phyloP scores from a whole-genome alignment of 768 basidiomycete species.

The Suillus cothurnatus region DNA sequence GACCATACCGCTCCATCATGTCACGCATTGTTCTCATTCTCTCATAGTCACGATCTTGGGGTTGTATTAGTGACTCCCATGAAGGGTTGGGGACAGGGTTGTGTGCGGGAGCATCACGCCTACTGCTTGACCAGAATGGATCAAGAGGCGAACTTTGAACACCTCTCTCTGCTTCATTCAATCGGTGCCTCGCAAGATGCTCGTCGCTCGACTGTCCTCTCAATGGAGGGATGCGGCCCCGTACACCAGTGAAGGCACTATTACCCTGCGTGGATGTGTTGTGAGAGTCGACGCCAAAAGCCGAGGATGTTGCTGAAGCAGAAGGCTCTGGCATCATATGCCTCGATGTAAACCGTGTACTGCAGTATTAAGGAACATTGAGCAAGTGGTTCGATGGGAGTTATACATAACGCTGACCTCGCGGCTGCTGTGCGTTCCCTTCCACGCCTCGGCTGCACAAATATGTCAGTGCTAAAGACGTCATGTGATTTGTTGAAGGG shows the following conservation, averaged over 20 bases:
- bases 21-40: slow-evolving; percentile 4
- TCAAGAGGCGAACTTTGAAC: slow-evolving; percentile 3
- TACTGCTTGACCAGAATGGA: background rate
- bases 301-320: background rate
- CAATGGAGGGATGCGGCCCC: background rate
- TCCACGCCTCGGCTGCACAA: slow-evolving; percentile 7
- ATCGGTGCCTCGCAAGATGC: background rate
- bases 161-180: slow-evolving; percentile 1
- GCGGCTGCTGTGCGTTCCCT: slow-evolving; percentile 6
- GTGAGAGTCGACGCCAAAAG: slow-evolving; percentile 4
- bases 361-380: background rate
- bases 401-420: slow-evolving; percentile 1
- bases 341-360: slow-evolving; percentile 1
- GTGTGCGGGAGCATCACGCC: background rate
- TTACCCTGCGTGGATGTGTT: background rate
- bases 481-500: background rate
- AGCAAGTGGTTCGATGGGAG: background rate
- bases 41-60: background rate
- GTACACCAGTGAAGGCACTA: background rate
- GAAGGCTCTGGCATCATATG: slow-evolving; percentile 4
- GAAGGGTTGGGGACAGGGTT: background rate
- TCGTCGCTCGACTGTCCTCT: slow-evolving; percentile 2
- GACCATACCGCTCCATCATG: slow-evolving; percentile 2
- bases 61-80: background rate
- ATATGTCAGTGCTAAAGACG: background rate